Evolutionary conservation across 306 rosid genomes (phyloP).

Genomic region (barrel medic (Medicago truncatula)): MtrunA17r5.0-ANR NC_053043.1:2354001-2354500

Average conservation of each 20-base stretch:
- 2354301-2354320: constrained; percentile 81
- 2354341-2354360: constrained; percentile 84
- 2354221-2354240: constrained; percentile 20
- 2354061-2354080: no score
- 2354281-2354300: constrained; percentile 36
- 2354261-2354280: constrained; percentile 22
- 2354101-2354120: background rate
- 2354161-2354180: background rate
- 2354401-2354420: background rate
- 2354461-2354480: background rate
- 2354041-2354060: background rate
- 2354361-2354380: constrained; percentile 85
- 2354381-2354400: constrained; percentile 58
- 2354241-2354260: background rate
- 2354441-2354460: background rate
- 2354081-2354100: no score
- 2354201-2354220: constrained; percentile 1
- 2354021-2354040: constrained; percentile 59
- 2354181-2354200: constrained; percentile 17
- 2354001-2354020: constrained; percentile 87
- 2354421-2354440: background rate
- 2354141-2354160: background rate
- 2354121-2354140: background rate
- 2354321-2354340: constrained; percentile 79
- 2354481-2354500: constrained; percentile 10